Evolutionary conservation across 345 rosid genomes (phyloP), one percentile per base, ranked within the genome.

Genomic region (Arabidopsis suecica): DNA sequence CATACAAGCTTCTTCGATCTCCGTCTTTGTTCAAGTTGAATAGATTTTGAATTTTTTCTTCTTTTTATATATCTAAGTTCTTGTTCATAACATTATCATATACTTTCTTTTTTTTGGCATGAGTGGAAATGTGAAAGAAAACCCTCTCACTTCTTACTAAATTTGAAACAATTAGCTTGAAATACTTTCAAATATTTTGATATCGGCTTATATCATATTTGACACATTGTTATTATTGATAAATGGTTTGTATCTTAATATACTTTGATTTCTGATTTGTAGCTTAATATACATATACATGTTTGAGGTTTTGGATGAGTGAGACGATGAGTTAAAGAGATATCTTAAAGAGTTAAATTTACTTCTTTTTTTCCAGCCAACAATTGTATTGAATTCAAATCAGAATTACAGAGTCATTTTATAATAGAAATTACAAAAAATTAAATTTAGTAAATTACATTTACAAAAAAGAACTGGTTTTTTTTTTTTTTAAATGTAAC

Each of bases 1-100:
- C 76, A 1, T 86, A 86, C 61, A 77, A 77, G 65, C 74, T 84
- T 65, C 84, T 88, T 33, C 67, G 78, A 65, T 66, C 82, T 14
- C 81, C 86, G 0, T 55, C 78, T 32, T 49, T 79, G 61, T 61
- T 87, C 20, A 84, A 80, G 78, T 63, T 87, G 61, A 84, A 75
- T 75, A 67, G 68, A 66, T 62, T 59, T 33, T 78, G 53, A 45
- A 7, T 28, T 41, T 14, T 28, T 57, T n/a, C 6, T 9, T 37
- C 2, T 7, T 38, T 9, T 10, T 13, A 44, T 49, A 44, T 54
- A 20, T 42, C 42, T 30, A 40, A 72, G 69, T 41, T 61, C 20
- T 61, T 62, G 64, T 33, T 64, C 71, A 65, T 37, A 74, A 44
- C 65, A 55, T 65, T 47, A 66, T 60, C 65, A 9, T 65, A 42